Evolutionary conservation across 805 yeast genomes (phyloP).

Genomic region (Candida ipomoeae): DNA sequence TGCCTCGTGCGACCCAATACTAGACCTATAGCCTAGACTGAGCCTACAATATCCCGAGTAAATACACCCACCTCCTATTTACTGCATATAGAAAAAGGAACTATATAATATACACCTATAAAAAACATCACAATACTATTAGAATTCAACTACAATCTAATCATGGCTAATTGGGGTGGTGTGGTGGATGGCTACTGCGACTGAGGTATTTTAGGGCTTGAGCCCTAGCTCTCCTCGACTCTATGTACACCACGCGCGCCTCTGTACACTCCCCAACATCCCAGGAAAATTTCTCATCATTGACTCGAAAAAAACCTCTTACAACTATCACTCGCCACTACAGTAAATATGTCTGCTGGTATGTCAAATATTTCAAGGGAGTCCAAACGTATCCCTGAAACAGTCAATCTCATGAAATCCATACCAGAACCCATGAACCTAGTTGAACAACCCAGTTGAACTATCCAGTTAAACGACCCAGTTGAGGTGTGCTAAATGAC

Average conservation of each 20-base stretch:
- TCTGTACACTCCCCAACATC: slow-evolving; percentile 14
- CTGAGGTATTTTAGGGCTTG: slow-evolving; percentile 12
- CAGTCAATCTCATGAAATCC: neutral
- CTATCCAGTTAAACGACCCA: too few species aligned
- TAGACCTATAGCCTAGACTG: too few species aligned
- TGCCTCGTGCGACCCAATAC: too few species aligned
- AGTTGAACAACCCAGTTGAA: too few species aligned
- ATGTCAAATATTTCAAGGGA: slow-evolving; percentile 9
- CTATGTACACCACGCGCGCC: slow-evolving; percentile 4
- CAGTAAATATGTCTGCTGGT: slow-evolving; percentile 22
- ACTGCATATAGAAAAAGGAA: too few species aligned
- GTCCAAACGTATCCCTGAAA: neutral
- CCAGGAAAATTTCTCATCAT: slow-evolving; percentile 19
- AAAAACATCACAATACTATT: too few species aligned
- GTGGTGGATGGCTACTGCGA: neutral
- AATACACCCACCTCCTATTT: too few species aligned
- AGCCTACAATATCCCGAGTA: too few species aligned
- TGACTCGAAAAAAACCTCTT: slow-evolving; percentile 10
- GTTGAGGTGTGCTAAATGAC: too few species aligned
- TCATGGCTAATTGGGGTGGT: neutral
- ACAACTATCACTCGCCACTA: slow-evolving; percentile 15
- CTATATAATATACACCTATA: too few species aligned
- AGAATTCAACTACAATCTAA: too few species aligned
- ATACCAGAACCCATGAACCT: too few species aligned
- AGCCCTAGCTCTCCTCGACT: slow-evolving; percentile 11